phyloP scores from a whole-genome alignment of 305 asterid genomes.

The Solanum aculeatissimum region DNA sequence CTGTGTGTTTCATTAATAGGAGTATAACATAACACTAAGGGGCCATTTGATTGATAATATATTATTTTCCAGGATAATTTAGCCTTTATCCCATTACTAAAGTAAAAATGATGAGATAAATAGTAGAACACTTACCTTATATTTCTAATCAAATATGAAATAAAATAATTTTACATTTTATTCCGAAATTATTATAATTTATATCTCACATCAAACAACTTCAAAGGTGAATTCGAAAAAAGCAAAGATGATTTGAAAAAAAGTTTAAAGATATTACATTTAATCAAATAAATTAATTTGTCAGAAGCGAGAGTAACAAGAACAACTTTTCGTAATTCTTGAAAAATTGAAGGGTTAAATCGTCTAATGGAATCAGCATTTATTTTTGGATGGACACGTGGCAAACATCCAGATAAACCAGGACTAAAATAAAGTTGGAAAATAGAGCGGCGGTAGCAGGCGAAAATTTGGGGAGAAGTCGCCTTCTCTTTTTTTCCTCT shows the following conservation, averaged over 20 bases:
- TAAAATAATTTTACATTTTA: no score
- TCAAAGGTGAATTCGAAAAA: not conserved
- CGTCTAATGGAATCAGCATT: not conserved
- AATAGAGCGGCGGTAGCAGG: not conserved
- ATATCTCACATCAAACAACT: no score
- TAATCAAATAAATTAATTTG: not conserved
- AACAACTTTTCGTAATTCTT: not conserved
- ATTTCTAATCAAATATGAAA: no score
- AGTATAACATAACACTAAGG: no score
- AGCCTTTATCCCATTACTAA: no score
- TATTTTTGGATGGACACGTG: not conserved
- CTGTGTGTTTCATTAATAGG: no score
- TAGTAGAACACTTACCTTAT: no score
- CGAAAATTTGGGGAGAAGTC: conserved; percentile 47
- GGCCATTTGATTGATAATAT: no score
- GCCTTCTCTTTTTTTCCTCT: conserved; percentile 41
- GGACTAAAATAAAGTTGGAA: not conserved
- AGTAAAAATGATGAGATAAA: no score
- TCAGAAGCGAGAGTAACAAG: not conserved
- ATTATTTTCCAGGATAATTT: no score
- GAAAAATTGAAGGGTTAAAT: not conserved
- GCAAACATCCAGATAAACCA: not conserved
- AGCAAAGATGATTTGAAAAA: not conserved
- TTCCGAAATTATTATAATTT: no score
- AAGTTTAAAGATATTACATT: not conserved